Evolutionary conservation across 2,329 filamentous ascomycete species (phyloP).

Genomic region (Dothistroma septosporum): DNA sequence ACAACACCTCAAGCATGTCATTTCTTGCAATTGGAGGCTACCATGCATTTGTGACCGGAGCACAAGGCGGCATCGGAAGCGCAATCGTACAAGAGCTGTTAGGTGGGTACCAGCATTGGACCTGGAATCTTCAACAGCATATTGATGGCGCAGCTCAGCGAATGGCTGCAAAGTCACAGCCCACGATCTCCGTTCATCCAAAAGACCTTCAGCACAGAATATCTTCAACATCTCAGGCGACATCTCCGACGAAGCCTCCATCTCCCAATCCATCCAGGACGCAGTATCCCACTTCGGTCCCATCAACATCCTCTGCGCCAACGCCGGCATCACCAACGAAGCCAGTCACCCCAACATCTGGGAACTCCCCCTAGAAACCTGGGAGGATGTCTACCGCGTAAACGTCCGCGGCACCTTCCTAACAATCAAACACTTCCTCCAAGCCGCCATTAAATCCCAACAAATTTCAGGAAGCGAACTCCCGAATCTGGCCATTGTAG

Average conservation of each 20-base stretch:
- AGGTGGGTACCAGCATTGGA: conserved; percentile 37
- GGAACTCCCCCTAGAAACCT: conserved; percentile 49
- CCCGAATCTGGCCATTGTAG: conserved; percentile 50
- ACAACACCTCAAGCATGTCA: conserved; percentile 31
- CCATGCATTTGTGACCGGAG: conserved; percentile 54
- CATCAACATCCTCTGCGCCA: conserved; percentile 52
- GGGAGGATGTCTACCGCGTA: conserved; percentile 50
- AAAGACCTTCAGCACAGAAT: conserved; percentile 32
- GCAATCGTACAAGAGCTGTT: conserved; percentile 51
- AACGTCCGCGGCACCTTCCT: conserved; percentile 54
- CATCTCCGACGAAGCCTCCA: conserved; percentile 46
- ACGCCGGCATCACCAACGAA: conserved; percentile 52
- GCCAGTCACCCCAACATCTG: conserved; percentile 49
- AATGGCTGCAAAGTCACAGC: conserved; percentile 54
- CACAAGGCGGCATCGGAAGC: conserved; percentile 50
- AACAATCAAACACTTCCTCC: conserved; percentile 55
- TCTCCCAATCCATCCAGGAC: conserved; percentile 38
- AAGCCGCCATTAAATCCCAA: conserved; percentile 41
- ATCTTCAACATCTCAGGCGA: conserved; percentile 46
- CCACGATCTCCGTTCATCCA: conserved; percentile 45
- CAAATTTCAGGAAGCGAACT: conserved; percentile 37
- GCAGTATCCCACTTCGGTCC: conserved; percentile 47
- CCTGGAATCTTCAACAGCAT: not conserved
- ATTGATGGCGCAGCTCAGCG: conserved; percentile 32
- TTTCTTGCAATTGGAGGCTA: conserved; percentile 47